These are phyloP conservation scores for Crithidia bombi DNA, from an alignment of 208 protist genomes.

Conservation along the genomic window DNA sequence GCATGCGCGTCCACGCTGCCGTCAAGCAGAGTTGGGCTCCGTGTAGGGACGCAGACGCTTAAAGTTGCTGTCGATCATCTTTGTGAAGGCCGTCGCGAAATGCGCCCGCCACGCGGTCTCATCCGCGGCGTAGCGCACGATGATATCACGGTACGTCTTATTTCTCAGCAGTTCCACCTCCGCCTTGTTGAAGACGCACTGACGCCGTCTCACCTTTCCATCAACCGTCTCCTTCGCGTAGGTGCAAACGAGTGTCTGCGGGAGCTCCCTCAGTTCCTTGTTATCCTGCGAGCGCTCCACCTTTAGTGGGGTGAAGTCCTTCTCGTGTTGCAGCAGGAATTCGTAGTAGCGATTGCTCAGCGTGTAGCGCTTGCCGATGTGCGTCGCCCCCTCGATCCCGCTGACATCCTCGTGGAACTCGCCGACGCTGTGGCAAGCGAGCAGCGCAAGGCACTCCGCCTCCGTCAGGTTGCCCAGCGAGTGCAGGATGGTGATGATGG, in stretches of 20 bases:
- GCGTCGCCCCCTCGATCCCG: slow-evolving; percentile 67
- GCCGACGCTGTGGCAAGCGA: slow-evolving; percentile 85
- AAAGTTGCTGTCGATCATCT: slow-evolving; percentile 88
- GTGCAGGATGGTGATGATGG: slow-evolving; percentile 59
- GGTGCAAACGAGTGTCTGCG: slow-evolving; percentile 59
- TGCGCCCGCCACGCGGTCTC: slow-evolving; percentile 58
- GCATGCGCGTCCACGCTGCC: too few species aligned
- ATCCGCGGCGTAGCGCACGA: slow-evolving; percentile 62
- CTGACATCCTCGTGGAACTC: slow-evolving; percentile 88
- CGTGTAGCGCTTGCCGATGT: slow-evolving; percentile 74
- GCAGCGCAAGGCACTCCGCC: slow-evolving; percentile 83
- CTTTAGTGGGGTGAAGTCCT: slow-evolving; percentile 53
- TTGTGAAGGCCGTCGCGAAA: slow-evolving; percentile 76
- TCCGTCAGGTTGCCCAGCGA: slow-evolving; percentile 68
- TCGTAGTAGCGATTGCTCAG: slow-evolving; percentile 80
- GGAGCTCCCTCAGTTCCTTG: slow-evolving; percentile 60
- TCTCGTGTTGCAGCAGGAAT: slow-evolving; percentile 76
- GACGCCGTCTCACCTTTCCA: slow-evolving; percentile 28
- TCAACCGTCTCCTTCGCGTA: slow-evolving; percentile 43
- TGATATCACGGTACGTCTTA: slow-evolving; percentile 57
- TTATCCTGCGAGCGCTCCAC: slow-evolving; percentile 77
- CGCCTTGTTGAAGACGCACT: slow-evolving; percentile 65
- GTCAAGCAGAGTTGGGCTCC: slow-evolving; percentile 33
- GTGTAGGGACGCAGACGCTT: slow-evolving; percentile 72
- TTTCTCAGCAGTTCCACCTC: slow-evolving; percentile 72